Conservation (phyloP, 169 alveolate genomes). For the Plasmodium malariae region DNA sequence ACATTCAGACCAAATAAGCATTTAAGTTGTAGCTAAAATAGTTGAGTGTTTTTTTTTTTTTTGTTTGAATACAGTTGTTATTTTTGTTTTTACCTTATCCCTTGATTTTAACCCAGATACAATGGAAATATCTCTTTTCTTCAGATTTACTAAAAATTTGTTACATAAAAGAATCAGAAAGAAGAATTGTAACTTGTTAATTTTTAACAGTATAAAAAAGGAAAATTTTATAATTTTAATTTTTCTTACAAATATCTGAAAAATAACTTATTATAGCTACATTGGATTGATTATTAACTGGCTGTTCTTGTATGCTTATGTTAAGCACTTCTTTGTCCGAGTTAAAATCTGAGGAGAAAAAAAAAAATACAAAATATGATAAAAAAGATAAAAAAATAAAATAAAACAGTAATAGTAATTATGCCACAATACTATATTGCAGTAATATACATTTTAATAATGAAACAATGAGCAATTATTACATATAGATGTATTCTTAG, state of each 20-base stretch:
- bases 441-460: not conserved
- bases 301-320: conserved; percentile 91
- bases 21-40: no score
- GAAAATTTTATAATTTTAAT: not conserved
- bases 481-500: conserved; percentile 67
- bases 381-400: no score
- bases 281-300: conserved; percentile 91
- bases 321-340: conserved; percentile 83
- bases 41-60: not conserved
- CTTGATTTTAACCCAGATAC: conserved; percentile 90
- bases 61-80: not conserved
- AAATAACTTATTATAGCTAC: conserved; percentile 87
- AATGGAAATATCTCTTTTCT: conserved; percentile 86
- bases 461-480: no score
- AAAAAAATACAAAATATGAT: no score
- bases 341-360: conserved; percentile 57
- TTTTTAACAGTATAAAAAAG: not conserved
- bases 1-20: no score
- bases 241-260: conserved; percentile 80
- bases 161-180: not conserved
- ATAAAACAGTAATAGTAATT: no score
- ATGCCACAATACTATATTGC: no score
- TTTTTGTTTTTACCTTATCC: conserved; percentile 82
- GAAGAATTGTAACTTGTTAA: not conserved
- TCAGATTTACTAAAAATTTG: conserved; percentile 80